Percentiles rank a stretch among this genome's conserved stretches.
These are phyloP conservation scores for Penicillium dipodomyicola DNA, from an alignment of 495 filamentous ascomycete genomes.

Conservation along the genomic window DNA sequence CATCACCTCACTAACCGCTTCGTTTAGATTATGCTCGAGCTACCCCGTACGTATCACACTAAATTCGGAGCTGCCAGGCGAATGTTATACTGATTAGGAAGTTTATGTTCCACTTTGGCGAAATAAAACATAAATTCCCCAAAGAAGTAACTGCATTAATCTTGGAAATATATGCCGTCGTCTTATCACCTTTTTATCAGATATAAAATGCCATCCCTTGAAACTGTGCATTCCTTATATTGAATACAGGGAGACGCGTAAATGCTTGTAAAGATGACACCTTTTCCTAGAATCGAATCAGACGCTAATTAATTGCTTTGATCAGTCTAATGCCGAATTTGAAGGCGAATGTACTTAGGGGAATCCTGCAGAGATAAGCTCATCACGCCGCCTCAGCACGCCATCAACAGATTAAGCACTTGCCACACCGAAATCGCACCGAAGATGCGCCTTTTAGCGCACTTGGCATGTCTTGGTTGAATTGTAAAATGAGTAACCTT, in stretches of 20 bases:
- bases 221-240: too few species aligned
- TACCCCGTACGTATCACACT: too few species aligned
- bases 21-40: too few species aligned
- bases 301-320: background rate
- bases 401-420: constrained; percentile 2
- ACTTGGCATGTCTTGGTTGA: background rate
- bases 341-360: background rate
- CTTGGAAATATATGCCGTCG: too few species aligned
- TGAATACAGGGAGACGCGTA: background rate
- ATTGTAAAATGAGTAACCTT: background rate
- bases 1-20: too few species aligned
- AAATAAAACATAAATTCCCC: too few species aligned
- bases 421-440: constrained; percentile 9
- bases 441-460: constrained; percentile 7
- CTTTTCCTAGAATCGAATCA: background rate
- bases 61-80: too few species aligned
- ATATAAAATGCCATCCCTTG: too few species aligned
- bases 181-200: too few species aligned
- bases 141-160: too few species aligned
- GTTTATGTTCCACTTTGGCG: too few species aligned
- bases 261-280: background rate
- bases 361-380: constrained; percentile 4
- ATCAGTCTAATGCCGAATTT: background rate
- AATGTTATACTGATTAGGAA: too few species aligned
- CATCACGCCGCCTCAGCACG: constrained; percentile 7